Percentiles rank a stretch among this genome's conserved stretches.
These are phyloP conservation scores for Phellopilus nigrolimitatus DNA, from an alignment of 1,284 basidiomycete genomes.

Conservation along the genomic window DNA sequence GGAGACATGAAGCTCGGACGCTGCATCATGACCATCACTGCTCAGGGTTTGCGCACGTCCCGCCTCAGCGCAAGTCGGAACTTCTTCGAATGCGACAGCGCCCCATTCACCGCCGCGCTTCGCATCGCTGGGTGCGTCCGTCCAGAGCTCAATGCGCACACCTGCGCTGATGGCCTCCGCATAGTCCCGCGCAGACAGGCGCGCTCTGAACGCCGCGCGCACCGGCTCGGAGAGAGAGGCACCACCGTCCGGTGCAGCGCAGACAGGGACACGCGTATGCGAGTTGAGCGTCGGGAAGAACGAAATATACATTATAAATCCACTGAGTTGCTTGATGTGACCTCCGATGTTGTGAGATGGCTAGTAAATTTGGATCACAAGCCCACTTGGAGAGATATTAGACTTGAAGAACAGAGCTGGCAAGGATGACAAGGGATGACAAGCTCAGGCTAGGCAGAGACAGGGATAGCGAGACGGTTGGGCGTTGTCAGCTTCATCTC, in stretches of 20 bases:
- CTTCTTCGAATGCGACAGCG: conserved; percentile 34
- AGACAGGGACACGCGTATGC: not conserved
- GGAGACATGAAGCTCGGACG: not conserved
- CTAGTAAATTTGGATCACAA: no score
- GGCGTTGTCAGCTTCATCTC: no score
- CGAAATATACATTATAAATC: conserved; percentile 9
- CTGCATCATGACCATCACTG: not conserved
- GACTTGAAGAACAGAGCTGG: no score
- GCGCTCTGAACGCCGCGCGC: conserved; percentile 36
- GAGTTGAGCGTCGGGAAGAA: conserved; percentile 8
- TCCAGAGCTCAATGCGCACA: conserved; percentile 43
- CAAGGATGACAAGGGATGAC: no score
- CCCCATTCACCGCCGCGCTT: conserved; percentile 33
- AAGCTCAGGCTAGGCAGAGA: no score
- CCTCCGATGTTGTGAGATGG: no score
- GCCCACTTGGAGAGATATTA: no score
- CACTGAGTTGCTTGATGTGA: not conserved
- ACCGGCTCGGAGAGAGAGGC: conserved; percentile 11
- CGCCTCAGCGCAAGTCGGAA: conserved; percentile 1
- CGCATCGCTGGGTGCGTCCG: conserved; percentile 33
- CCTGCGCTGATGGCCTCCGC: conserved; percentile 30
- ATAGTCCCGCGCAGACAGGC: conserved; percentile 31
- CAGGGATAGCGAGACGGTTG: no score
- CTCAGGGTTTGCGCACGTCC: conserved; percentile 1
- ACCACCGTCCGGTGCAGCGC: no score